Base-by-base conservation (phyloP, 2,329 filamentous ascomycete species). In the Beauveria rudraprayagi region DNA sequence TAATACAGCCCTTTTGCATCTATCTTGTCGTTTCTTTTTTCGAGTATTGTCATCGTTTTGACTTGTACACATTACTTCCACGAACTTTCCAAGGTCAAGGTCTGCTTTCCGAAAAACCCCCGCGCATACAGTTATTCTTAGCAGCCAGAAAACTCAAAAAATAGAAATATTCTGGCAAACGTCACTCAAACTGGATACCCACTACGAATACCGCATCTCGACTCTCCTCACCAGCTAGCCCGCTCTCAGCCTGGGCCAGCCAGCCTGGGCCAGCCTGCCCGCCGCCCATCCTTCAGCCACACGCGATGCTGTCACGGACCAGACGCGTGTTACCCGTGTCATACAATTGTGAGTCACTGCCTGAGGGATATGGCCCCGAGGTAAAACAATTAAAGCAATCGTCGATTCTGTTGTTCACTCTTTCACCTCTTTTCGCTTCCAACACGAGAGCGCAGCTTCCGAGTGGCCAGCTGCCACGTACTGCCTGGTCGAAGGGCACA, bases 291-390 rank as follows among this genome's bases (percentile, higher is more conserved):
- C 8, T 19, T 28, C 22, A 43, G 47, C 46, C 56, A 43, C 48
- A 30, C 58, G 58, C 58, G 51, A 46, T 55, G 26, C 51, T 55
- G 41, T 55, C 58, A 61, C 58, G 57, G 48, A 28, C 28, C 41
- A 55, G 43, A 61, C 58, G 58, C 58, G 58, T 61, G 58, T 47
- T 34, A 43, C 46, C 47, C 40, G n/a, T 41, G 58, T 47, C 58
- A 28, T 61, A 54, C 51, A 34, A 9, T 4, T 28, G 30, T 61
- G 58, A 61, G 50, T 63, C 58, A 60, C 57, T 52, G 52, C 47
- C 19, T 24, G 53, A 52, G 14, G 56, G 54, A 28, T 17, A 40
- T 48, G 50, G 41, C 30, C 9, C 6, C 26, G 17, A 16, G 10
- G 41, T 26, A 56, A 47, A 48, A 3, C 22, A 34, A 37, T 14